Evolutionary conservation across 2,329 filamentous ascomycete genomes (phyloP).

Genomic region (Trichophyton benhamiae): DNA sequence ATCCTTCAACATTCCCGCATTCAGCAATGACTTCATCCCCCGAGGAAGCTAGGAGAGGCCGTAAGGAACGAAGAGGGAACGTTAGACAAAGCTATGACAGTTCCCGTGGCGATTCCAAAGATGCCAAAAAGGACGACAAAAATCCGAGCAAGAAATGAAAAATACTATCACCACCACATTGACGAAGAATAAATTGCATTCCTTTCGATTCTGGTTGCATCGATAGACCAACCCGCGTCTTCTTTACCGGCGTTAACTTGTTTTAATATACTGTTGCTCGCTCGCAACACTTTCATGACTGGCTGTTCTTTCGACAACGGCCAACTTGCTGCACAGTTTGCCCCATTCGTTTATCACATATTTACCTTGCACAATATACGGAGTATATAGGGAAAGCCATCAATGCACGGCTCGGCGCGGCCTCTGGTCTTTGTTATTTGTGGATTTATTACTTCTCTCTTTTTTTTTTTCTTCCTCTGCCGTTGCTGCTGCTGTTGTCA

Average conservation of each 20-base stretch:
- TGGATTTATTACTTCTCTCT: not conserved
- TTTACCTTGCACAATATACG: not conserved
- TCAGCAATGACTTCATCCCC: not conserved
- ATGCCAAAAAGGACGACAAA: not conserved
- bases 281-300: too few relatives aligned
- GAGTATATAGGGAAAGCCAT: conserved; percentile 1
- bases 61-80: not conserved
- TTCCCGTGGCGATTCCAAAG: not conserved
- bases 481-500: not conserved
- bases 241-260: not conserved
- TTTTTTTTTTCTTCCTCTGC: not conserved
- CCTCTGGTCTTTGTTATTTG: not conserved
- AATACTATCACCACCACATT: not conserved
- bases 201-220: not conserved
- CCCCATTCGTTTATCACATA: not conserved
- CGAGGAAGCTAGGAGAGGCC: not conserved
- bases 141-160: not conserved
- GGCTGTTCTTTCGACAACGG: not conserved
- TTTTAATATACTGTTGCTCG: not conserved
- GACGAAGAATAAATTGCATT: not conserved
- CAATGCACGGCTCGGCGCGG: not conserved
- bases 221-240: not conserved
- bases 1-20: not conserved
- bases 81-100: not conserved
- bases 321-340: not conserved